A percentile compares a stretch with the other conserved stretches of the same genome.
Conservation (phyloP, 371 early-diverging fungal genomes). For the Mortierella sp. region DNA sequence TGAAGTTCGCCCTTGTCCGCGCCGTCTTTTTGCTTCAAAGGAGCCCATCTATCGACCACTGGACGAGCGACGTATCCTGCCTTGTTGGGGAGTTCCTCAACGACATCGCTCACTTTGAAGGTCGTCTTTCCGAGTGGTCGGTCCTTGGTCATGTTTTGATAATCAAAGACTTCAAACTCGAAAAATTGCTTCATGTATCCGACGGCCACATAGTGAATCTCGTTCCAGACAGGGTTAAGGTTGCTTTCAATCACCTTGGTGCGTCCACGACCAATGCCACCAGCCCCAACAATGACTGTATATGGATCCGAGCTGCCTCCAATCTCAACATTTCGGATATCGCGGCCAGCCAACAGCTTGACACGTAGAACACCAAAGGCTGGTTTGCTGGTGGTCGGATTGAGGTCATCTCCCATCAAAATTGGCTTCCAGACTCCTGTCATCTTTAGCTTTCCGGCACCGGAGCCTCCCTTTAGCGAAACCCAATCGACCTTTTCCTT, state of each 20-base stretch:
- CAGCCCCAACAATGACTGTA: constrained; percentile 72
- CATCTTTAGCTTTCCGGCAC: constrained; percentile 55
- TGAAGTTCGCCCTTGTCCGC: constrained; percentile 68
- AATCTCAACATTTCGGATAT: constrained; percentile 49
- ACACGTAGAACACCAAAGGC: constrained; percentile 87
- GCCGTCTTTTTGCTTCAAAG: constrained; percentile 68
- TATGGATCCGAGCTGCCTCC: constrained; percentile 88
- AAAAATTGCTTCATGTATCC: constrained; percentile 73
- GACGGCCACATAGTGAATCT: constrained; percentile 77
- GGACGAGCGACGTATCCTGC: constrained; percentile 55
- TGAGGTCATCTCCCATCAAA: constrained; percentile 59
- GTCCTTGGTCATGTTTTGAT: constrained; percentile 70
- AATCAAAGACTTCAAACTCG: constrained; percentile 82
- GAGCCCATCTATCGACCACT: constrained; percentile 65
- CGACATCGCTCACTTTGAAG: constrained; percentile 59
- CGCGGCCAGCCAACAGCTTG: constrained; percentile 75
- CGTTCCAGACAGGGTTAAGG: constrained; percentile 89
- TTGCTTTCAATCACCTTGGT: constrained; percentile 78
- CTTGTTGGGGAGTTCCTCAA: constrained; percentile 57
- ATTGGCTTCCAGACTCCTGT: constrained; percentile 70
- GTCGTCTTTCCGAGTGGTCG: constrained; percentile 69
- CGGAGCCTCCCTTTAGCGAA: constrained; percentile 48
- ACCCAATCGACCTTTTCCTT: constrained; percentile 62
- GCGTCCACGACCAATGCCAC: constrained; percentile 59
- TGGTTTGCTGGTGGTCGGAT: constrained; percentile 57